Evolutionary conservation across 2,329 filamentous ascomycete genomes (phyloP), one percentile per base, ranked within the genome.

Genomic region (Ascochyta rabiei): DNA sequence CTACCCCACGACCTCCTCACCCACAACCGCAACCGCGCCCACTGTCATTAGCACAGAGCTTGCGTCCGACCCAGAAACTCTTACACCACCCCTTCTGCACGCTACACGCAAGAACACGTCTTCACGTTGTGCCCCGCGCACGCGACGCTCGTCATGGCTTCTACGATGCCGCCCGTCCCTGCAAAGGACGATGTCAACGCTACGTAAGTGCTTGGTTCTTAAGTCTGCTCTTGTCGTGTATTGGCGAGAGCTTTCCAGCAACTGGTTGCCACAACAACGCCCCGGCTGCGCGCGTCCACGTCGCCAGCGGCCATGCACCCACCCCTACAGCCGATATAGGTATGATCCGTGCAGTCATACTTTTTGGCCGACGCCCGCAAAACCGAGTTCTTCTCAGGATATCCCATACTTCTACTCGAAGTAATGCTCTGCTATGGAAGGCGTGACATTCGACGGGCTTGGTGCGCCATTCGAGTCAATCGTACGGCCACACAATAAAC

Each of bases 111-210:
- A 58, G 65, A 67, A 70, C 68, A 71, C 67, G 66, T 67, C 66
- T 57, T 56, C 41, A 46, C 7, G 31, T 16, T 49, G 52, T 50
- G 52, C 52, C 52, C 52, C 42, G 52, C 52, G 52, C 52, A 55
- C 52, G 47, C 52, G 52, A 50, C 54, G 56, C 56, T 60, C 58
- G 60, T 39, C 48, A 73, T 73, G 72, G 62, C 71, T 44, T 68
- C 70, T 30, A 55, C 53, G 26, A 76, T 76, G 75, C 74, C 74
- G 8, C 74, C 74, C 52, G 75, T 81, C 48, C 81, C 81, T 55
- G 79, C 80, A 62, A 84, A 82, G 75, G 83, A 85, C 71, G 82
- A 85, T 71, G 76, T 87, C 31, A 79, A 81, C 42, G 83, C 83
- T 74, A 88, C 85, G 84, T 86, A 75, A 77, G 84, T 81, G 37